A percentile compares a stretch with the other conserved stretches of the same genome.
phyloP scores from a whole-genome alignment of 371 early-diverging fungal species.

The Rhizomucor miehei region DNA sequence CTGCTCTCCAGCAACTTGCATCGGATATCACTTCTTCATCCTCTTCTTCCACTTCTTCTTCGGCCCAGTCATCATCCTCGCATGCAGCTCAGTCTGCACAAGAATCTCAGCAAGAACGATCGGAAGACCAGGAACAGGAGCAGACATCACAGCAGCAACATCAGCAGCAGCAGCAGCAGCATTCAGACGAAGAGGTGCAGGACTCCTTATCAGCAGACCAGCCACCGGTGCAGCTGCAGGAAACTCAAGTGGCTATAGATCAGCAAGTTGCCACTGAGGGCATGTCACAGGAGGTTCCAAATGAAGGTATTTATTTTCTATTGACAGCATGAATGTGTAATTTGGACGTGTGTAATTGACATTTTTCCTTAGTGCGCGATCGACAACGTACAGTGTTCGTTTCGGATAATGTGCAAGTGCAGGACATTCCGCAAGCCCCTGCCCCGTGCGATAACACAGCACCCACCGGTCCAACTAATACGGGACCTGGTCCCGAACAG shows the following conservation, averaged over 20 bases:
- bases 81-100: neutral
- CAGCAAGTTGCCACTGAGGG: too few species aligned
- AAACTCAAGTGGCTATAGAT: neutral
- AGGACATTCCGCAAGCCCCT: conserved; percentile 4
- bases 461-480: neutral
- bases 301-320: too few species aligned
- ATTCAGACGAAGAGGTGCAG: conserved; percentile 1
- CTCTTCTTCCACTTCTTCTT: neutral
- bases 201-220: conserved; percentile 2
- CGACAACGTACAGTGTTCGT: conserved; percentile 21
- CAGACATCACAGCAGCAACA: neutral
- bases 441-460: neutral
- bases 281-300: too few species aligned
- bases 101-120: neutral
- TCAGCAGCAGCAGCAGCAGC: neutral
- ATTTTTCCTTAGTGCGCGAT: conserved; percentile 13
- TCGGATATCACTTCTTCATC: conserved; percentile 1
- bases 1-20: neutral
- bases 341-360: neutral
- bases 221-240: conserved; percentile 1
- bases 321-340: neutral
- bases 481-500: conserved; percentile 1
- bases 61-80: neutral
- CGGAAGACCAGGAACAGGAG: neutral
- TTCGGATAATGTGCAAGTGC: conserved; percentile 9